Evolutionary conservation across 2,329 filamentous ascomycete species (phyloP).

Genomic region (Parafenestella ontariensis): DNA sequence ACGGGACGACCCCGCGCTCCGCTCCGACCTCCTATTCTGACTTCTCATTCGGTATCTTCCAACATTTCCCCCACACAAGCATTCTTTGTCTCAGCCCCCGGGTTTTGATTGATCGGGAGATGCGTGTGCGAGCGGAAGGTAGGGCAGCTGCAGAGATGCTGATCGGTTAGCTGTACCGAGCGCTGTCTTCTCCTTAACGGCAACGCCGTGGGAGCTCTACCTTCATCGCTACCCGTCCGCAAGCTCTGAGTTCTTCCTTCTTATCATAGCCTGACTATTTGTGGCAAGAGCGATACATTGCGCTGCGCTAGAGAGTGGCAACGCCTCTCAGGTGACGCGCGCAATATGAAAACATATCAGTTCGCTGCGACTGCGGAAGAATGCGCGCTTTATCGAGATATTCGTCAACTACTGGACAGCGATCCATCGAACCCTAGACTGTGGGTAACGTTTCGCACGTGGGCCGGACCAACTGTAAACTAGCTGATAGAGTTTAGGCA

Average conservation of each 20-base stretch:
- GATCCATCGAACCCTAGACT: background rate
- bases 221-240: no score
- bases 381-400: background rate
- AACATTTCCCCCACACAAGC: background rate
- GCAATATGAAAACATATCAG: background rate
- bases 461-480: background rate
- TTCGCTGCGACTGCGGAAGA: slow-evolving; percentile 1
- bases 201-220: background rate
- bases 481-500: background rate
- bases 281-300: background rate
- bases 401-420: background rate
- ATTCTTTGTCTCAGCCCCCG: background rate
- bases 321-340: no score
- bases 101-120: background rate
- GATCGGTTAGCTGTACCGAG: background rate
- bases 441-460: background rate
- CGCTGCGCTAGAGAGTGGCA: background rate
- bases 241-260: no score
- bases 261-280: no score
- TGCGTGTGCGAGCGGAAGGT: background rate
- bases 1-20: background rate
- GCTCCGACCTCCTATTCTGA: background rate
- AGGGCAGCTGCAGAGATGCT: background rate
- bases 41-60: background rate
- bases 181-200: no score